Conservation (phyloP, 805 yeast genomes). For the Schizosaccharomyces japonicus region DNA sequence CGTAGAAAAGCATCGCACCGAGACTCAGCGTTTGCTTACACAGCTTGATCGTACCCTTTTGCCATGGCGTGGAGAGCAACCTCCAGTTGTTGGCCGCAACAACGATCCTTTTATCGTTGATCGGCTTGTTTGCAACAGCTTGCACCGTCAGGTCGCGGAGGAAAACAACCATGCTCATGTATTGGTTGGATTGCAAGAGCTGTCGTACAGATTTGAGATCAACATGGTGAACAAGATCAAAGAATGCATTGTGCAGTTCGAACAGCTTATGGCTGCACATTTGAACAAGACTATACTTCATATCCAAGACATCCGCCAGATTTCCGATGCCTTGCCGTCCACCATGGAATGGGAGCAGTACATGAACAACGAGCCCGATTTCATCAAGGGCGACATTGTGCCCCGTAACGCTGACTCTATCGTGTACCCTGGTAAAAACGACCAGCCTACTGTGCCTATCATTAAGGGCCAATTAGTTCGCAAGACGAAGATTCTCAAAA, state of each 20-base stretch:
- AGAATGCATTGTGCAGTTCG: slow-evolving; percentile 15
- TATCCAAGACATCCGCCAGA: slow-evolving; percentile 14
- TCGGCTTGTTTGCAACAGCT: slow-evolving; percentile 18
- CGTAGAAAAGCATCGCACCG: slow-evolving; percentile 17
- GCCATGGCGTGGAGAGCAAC: background rate
- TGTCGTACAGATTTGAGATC: slow-evolving; percentile 21
- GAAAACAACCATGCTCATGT: slow-evolving; percentile 27
- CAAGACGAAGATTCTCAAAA: slow-evolving; percentile 22
- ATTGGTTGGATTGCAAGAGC: slow-evolving; percentile 21
- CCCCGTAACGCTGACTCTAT: slow-evolving; percentile 20
- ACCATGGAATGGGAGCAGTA: slow-evolving; percentile 26
- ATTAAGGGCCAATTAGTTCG: slow-evolving; percentile 26
- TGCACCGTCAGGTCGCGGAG: slow-evolving; percentile 21
- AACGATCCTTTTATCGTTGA: slow-evolving; percentile 27
- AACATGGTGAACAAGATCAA: slow-evolving; percentile 23
- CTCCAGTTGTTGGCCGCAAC: background rate
- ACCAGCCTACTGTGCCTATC: slow-evolving; percentile 22
- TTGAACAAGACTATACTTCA: slow-evolving; percentile 16
- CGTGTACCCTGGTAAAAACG: slow-evolving; percentile 20
- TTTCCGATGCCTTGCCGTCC: slow-evolving; percentile 16
- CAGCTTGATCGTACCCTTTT: slow-evolving; percentile 13
- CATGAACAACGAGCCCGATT: slow-evolving; percentile 15
- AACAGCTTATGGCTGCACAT: slow-evolving; percentile 13
- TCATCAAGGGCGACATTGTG: slow-evolving; percentile 17
- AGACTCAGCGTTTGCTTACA: slow-evolving; percentile 20